Evolutionary conservation across 495 filamentous ascomycete species (phyloP).

Genomic region (Trichoderma gamsii): DNA sequence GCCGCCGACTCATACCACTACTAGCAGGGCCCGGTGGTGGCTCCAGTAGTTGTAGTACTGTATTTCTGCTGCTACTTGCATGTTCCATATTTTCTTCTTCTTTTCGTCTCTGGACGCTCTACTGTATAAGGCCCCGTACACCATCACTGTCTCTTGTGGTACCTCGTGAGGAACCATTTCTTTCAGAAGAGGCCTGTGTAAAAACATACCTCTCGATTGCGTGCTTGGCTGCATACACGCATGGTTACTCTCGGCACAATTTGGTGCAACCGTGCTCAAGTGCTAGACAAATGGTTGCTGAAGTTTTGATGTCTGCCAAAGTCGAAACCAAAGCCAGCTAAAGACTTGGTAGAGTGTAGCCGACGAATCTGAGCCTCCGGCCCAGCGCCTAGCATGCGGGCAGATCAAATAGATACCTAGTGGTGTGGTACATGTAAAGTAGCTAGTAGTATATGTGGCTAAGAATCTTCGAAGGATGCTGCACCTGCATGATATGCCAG

Average conservation of each 20-base stretch:
- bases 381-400: background rate
- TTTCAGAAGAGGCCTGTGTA: background rate
- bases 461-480: background rate
- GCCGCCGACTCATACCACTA: background rate
- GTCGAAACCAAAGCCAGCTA: background rate
- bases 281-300: background rate
- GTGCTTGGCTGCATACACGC: background rate
- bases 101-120: background rate
- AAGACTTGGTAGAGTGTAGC: background rate
- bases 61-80: background rate
- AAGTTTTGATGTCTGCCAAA: background rate
- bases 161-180: background rate
- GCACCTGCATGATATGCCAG: conserved; percentile 11
- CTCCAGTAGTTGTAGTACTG: background rate
- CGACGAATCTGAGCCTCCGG: conserved; percentile 9
- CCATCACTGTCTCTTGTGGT: background rate
- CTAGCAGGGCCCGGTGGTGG: background rate
- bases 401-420: background rate
- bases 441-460: background rate
- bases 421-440: background rate
- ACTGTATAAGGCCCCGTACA: background rate
- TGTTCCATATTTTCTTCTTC: background rate
- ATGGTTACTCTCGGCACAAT: conserved; percentile 3
- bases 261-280: background rate
- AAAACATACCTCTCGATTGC: background rate